phyloP scores from a whole-genome alignment of 495 filamentous ascomycete species.

The Xylaria flabelliformis region DNA sequence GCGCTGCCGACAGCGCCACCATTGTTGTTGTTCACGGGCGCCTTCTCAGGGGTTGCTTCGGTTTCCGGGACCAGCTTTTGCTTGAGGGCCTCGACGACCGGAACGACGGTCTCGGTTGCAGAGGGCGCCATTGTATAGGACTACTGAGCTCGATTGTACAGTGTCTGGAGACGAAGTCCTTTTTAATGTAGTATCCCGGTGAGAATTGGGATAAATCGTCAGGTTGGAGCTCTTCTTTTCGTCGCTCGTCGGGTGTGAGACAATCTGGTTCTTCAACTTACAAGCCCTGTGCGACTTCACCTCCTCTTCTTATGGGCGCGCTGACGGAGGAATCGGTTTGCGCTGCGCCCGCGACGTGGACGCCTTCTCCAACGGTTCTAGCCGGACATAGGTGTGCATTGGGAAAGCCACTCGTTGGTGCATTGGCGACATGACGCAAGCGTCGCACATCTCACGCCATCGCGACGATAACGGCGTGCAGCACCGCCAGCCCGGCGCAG shows the following conservation, averaged over 20 bases:
- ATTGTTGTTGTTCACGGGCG: constrained; percentile 16
- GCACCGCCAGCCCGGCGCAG: constrained; percentile 3
- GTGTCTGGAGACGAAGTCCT: background rate
- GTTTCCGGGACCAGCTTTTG: constrained; percentile 28
- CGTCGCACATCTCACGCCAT: constrained; percentile 23
- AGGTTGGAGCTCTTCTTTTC: background rate
- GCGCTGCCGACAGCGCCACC: constrained; percentile 29
- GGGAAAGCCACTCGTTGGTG: background rate
- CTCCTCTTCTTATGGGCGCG: constrained; percentile 15
- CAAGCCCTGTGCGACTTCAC: background rate
- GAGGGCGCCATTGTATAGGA: constrained; percentile 36
- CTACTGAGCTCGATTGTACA: background rate
- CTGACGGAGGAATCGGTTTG: background rate
- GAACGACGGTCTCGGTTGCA: constrained; percentile 35
- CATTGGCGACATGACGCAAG: constrained; percentile 15
- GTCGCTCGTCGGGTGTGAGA: background rate
- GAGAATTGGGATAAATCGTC: background rate
- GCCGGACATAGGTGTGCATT: constrained; percentile 19
- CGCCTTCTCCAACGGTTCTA: constrained; percentile 8
- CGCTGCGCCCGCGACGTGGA: background rate
- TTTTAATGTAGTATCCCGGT: background rate
- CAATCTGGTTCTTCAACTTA: background rate
- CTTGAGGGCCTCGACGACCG: constrained; percentile 37
- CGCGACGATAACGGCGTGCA: constrained; percentile 18
- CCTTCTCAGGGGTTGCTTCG: constrained; percentile 24